These are phyloP conservation scores for Suhomyces prunicola DNA, from an alignment of 805 yeast genomes.

Conservation along the genomic window DNA sequence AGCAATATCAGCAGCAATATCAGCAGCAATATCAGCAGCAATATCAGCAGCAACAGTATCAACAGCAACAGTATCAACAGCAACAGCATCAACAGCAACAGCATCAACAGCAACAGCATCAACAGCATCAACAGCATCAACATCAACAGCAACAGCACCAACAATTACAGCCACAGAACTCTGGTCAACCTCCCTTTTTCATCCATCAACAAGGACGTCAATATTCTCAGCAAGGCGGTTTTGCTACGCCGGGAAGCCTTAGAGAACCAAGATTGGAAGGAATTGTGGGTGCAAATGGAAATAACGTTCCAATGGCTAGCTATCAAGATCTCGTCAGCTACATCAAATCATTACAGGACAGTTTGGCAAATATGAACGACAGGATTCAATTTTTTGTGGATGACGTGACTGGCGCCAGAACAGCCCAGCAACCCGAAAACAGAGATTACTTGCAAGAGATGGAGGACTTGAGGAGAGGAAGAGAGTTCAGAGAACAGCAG, in stretches of 20 bases:
- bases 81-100: slow-evolving; percentile 3
- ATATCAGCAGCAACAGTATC: background rate
- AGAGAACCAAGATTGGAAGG: background rate
- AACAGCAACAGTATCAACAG: background rate
- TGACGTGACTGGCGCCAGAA: slow-evolving; percentile 12
- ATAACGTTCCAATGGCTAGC: slow-evolving; percentile 24
- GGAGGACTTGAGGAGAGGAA: slow-evolving; percentile 8
- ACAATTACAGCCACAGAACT: slow-evolving; percentile 1
- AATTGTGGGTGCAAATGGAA: background rate
- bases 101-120: background rate
- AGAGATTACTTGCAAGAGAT: slow-evolving; percentile 3
- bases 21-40: slow-evolving; percentile 2
- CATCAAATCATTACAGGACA: slow-evolving; percentile 30
- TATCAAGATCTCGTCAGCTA: slow-evolving; percentile 36
- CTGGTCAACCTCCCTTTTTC: background rate
- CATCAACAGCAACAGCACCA: no score
- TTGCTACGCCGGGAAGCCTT: background rate
- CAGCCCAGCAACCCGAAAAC: background rate
- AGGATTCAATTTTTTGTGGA: slow-evolving; percentile 27
- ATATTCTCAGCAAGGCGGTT: background rate
- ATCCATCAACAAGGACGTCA: background rate
- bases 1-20: background rate
- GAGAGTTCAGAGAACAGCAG: slow-evolving; percentile 8
- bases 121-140: no score
- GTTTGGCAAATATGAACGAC: slow-evolving; percentile 22